Base-by-base conservation (phyloP, 176 grass and related monocot genomes). In the Chrysopogon serrulatus region DNA sequence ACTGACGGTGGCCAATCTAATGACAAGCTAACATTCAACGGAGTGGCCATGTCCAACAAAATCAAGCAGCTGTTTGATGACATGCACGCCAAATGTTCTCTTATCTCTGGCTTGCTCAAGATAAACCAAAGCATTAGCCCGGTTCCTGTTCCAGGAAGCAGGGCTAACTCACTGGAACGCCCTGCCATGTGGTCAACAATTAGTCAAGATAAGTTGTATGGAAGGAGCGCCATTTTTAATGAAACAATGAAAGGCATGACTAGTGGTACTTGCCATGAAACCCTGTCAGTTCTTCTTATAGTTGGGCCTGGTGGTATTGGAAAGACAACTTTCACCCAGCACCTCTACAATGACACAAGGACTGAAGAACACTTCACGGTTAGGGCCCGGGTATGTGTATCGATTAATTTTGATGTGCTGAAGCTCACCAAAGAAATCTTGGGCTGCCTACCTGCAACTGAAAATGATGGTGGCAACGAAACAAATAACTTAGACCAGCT, bases 271-370 rank as follows among this genome's bases (percentile, higher is more conserved):
- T 0, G 0, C 0, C 6, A 4, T 35, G 39, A 70, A 37, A 71
- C 0, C 65, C 6, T 79, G n/a, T 71, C 39, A 0, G 48, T 92
- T 79, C 32, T 92, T 63, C 67, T 82, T 31, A 83, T 92, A 79
- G 43, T 83, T 31, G 90, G 90, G 0, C 57, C 77, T 3, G 87
- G 87, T 5, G 90, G 90, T 3, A 65, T 92, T 67, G 90, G 86
- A 34, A 91, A 88, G 48, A 91, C 85, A 11, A 91, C 90, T 14
- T 79, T 91, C 42, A 18, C 42, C 39, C 70, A 91, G 27, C 68
- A 77, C 54, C 32, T 88, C 0, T 78, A 49, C 15, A 83, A 62
- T 65, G 66, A 83, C 28, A 9, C 65, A 45, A 48, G 26, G 17
- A 79, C 18, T 47, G 2, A 57, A 34, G 3, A 36, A 2, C 37